Evolutionary conservation across 345 rosid species (phyloP).

Genomic region (Cardamine chenopodiifolia): DNA sequence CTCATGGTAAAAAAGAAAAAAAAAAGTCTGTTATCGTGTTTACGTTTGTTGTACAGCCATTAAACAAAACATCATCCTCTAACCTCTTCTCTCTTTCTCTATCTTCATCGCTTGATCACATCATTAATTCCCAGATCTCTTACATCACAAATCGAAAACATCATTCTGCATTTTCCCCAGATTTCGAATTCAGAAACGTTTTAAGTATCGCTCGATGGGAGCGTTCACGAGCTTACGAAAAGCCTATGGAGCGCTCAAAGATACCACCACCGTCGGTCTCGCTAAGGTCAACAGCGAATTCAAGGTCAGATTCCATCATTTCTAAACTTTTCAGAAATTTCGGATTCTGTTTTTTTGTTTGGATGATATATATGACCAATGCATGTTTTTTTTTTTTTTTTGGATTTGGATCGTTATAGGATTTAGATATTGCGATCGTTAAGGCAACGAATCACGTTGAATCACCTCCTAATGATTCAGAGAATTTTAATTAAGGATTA

Average conservation of each 20-base stretch:
- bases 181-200: not conserved
- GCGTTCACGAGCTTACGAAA: constrained; percentile 80
- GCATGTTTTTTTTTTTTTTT: not conserved
- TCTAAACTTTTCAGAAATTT: not conserved
- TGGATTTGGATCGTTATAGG: constrained; percentile 47
- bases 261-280: constrained; percentile 93
- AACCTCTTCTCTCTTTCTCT: constrained; percentile 16
- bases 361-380: not conserved
- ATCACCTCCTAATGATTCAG: constrained; percentile 68
- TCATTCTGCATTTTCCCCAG: not conserved
- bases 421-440: constrained; percentile 91
- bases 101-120: not conserved
- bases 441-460: constrained; percentile 97
- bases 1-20: not conserved
- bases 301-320: constrained; percentile 56
- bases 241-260: constrained; percentile 97
- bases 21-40: constrained; percentile 17
- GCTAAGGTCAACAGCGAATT: constrained; percentile 98
- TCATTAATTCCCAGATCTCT: not conserved
- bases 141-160: not conserved
- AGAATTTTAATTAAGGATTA: not conserved
- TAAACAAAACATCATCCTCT: constrained; percentile 10
- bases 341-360: not conserved
- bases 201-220: constrained; percentile 50
- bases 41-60: constrained; percentile 7